These are phyloP conservation scores for Pseudogymnoascus sp. DNA, from an alignment of 2,329 filamentous ascomycete genomes.

Conservation along the genomic window DNA sequence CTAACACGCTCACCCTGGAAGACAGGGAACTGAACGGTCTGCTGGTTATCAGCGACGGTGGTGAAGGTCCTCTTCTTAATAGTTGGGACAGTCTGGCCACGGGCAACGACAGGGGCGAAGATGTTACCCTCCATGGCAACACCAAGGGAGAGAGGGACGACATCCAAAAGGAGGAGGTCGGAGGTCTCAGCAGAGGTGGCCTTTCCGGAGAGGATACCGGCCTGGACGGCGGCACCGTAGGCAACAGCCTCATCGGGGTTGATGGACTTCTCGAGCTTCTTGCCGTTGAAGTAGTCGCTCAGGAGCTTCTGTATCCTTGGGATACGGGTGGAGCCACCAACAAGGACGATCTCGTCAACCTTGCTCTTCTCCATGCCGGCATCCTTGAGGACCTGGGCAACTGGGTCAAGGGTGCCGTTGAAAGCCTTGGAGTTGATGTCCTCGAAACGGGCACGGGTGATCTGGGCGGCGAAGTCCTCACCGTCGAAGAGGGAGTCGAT, in stretches of 20 bases:
- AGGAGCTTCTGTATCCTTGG: constrained; percentile 98
- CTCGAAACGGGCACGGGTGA: constrained; percentile 98
- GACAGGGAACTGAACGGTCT: constrained; percentile 83
- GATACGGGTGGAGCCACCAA: constrained; percentile 98
- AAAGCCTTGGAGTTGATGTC: constrained; percentile 96
- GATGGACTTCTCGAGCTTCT: constrained; percentile 99
- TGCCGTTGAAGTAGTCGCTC: constrained; percentile 97
- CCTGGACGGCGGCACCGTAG: constrained; percentile 97
- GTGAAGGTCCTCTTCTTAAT: constrained; percentile 87
- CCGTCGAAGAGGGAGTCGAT: constrained; percentile 98
- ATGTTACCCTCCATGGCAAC: constrained; percentile 99
- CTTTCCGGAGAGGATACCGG: constrained; percentile 97
- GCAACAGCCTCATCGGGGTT: constrained; percentile 99
- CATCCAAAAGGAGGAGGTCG: constrained; percentile 92
- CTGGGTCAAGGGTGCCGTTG: constrained; percentile 85
- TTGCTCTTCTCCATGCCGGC: constrained; percentile 77
- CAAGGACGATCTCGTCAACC: constrained; percentile 97
- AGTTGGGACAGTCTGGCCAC: constrained; percentile 66
- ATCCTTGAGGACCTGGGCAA: constrained; percentile 95
- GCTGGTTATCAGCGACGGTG: constrained; percentile 68
- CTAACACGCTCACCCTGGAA: constrained; percentile 96
- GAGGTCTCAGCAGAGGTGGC: constrained; percentile 89
- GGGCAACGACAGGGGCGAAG: constrained; percentile 85
- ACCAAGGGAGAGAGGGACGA: constrained; percentile 92
- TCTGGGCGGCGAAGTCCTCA: constrained; percentile 93